Conservation (phyloP, 2,329 filamentous ascomycete species). For the Pestalotiopsis sp. region DNA sequence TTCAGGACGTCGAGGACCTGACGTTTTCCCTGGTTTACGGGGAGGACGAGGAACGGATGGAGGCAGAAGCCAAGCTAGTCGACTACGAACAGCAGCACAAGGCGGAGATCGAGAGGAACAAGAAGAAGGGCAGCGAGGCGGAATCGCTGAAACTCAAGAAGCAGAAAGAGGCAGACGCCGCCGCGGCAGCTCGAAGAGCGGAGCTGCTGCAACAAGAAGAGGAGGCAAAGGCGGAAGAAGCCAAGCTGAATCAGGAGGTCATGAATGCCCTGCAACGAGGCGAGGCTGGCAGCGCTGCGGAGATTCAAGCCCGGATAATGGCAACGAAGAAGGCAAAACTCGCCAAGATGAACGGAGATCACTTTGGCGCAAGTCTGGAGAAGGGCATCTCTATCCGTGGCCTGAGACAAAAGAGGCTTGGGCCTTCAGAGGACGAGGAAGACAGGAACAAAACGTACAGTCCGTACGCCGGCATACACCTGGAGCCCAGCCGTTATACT, state of each 20-base stretch:
- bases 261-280: conserved; percentile 70
- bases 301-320: conserved; percentile 62
- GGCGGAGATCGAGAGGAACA: conserved; percentile 67
- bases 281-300: conserved; percentile 60
- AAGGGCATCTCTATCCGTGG: conserved; percentile 71
- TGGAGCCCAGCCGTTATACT: conserved; percentile 67
- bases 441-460: conserved; percentile 79
- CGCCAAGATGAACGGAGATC: conserved; percentile 44
- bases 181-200: conserved; percentile 60
- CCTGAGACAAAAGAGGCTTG: conserved; percentile 64
- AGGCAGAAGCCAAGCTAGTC: conserved; percentile 46
- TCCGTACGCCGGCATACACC: conserved; percentile 77
- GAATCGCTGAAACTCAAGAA: conserved; percentile 55
- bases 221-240: conserved; percentile 66
- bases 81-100: conserved; percentile 76
- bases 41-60: conserved; percentile 61
- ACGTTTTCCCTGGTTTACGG: conserved; percentile 85
- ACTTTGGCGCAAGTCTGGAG: conserved; percentile 28
- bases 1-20: conserved; percentile 88
- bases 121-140: conserved; percentile 55
- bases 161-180: conserved; percentile 70
- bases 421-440: conserved; percentile 50
- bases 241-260: conserved; percentile 68
- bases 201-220: conserved; percentile 70
- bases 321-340: conserved; percentile 75